These are phyloP conservation scores for Babesia bigemina DNA, from an alignment of 169 alveolate species.

Conservation along the genomic window DNA sequence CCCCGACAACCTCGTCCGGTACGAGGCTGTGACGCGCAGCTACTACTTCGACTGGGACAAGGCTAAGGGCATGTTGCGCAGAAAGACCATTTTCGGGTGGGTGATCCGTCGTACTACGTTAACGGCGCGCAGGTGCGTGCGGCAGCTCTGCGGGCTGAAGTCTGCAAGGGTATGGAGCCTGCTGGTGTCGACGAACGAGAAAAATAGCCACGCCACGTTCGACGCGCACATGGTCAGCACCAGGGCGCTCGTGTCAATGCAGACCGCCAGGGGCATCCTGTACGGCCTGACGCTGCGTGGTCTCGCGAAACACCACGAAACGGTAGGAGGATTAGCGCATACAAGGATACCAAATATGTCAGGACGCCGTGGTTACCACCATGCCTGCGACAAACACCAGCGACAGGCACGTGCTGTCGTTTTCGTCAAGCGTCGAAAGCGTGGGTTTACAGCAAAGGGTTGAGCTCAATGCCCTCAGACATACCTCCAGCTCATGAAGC, in stretches of 20 bases:
- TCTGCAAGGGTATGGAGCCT: constrained; percentile 69
- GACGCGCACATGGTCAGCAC: constrained; percentile 58
- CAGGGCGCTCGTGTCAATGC: constrained; percentile 66
- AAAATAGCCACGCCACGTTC: constrained; percentile 18
- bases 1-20: constrained; percentile 64
- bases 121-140: constrained; percentile 25
- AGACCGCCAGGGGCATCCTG: constrained; percentile 60
- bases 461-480: constrained; percentile 15
- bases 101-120: background rate
- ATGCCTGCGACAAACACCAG: constrained; percentile 9
- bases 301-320: constrained; percentile 48
- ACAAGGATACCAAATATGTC: background rate
- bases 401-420: constrained; percentile 47
- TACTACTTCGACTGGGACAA: constrained; percentile 60
- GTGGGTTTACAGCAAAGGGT: constrained; percentile 3
- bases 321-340: background rate
- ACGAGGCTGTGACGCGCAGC: constrained; percentile 21
- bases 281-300: constrained; percentile 62
- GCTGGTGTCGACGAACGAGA: constrained; percentile 30
- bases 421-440: constrained; percentile 41
- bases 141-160: constrained; percentile 55
- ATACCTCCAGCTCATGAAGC: constrained; percentile 40
- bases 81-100: constrained; percentile 62
- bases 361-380: constrained; percentile 33
- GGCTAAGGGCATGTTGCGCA: constrained; percentile 60